Evolutionary conservation across 75 land plant species (phyloP).

Genomic region (Sequoiadendron giganteum): DNA sequence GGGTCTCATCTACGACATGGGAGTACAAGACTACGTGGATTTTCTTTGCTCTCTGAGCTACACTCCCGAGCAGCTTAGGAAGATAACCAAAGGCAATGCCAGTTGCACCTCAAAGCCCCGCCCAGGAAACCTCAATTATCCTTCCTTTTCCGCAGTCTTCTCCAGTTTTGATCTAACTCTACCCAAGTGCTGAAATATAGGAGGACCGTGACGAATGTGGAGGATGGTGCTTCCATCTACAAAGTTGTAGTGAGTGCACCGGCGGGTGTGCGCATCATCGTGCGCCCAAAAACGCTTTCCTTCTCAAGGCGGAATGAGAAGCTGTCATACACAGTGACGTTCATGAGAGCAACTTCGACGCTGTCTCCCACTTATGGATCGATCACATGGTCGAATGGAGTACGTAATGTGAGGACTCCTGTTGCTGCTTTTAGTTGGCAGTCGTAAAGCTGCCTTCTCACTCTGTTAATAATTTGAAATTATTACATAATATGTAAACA

Average conservation of each 20-base stretch:
- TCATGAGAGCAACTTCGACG: constrained; percentile 22
- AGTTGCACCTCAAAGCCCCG: constrained; percentile 28
- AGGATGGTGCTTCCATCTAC: constrained; percentile 49
- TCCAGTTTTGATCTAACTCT: not conserved
- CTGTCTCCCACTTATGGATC: constrained; percentile 24
- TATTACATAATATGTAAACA: no score
- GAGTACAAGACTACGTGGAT: constrained; percentile 54
- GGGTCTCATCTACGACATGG: constrained; percentile 74
- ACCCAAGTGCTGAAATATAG: constrained; percentile 16
- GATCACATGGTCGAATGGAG: constrained; percentile 57
- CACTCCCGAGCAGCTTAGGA: constrained; percentile 25
- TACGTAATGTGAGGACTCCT: constrained; percentile 57
- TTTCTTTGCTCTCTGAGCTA: constrained; percentile 73
- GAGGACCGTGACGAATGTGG: constrained; percentile 82
- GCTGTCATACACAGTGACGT: constrained; percentile 50
- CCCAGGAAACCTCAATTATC: constrained; percentile 71
- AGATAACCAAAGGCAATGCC: constrained; percentile 36
- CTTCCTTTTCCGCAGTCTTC: constrained; percentile 60
- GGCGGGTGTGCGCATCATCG: constrained; percentile 34
- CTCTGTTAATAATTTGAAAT: no score
- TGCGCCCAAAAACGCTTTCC: constrained; percentile 42
- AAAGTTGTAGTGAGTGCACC: constrained; percentile 31
- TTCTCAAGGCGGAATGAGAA: constrained; percentile 46
- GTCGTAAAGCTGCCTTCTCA: not conserved
- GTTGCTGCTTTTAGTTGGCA: constrained; percentile 22